Base-by-base conservation (phyloP, 305 asterid genomes). In the Rubia tinctorum region DNA sequence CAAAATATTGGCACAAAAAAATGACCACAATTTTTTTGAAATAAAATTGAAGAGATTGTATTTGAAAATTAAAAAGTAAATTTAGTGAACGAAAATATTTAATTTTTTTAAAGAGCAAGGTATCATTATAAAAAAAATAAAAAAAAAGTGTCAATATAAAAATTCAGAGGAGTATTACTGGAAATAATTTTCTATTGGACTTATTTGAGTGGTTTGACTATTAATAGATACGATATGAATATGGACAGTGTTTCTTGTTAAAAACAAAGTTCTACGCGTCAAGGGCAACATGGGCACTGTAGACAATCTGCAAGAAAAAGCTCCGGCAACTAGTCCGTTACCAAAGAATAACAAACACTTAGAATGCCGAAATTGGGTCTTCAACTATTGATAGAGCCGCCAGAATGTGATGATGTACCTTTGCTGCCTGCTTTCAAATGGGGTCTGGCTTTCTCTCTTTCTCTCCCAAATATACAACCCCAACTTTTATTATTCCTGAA, bases 401-500 rank as follows among this genome's bases (percentile, higher is more conserved):
- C 39, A 71, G 61, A 60, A 8, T 20, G 30, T 30, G 64, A 55
- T n/a, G 65, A 60, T 43, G 13, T 17, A 11, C 10, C 37, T 10
- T 15, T 66, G 27, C 39, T n/a, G n/a, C n/a, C 47, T 43, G n/a
- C 22, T 69, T 69, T 18, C 10, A 9, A 79, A 80, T 82, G 86
- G 84, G 80, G 37, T 65, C 43, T 34, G 72, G 25, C 64, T 66
- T 79, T 72, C 69, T 69, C 44, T 64, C 69, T 40, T 69, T 66
- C 39, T 61, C 79, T 58, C 68, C 79, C 71, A 71, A 3, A 68
- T 45, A 51, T 27, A 61, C 49, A 9, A 20, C 43, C 25, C 76
- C 59, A 77, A 70, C 62, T 14, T 60, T 45, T 39, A 18, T 45
- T 39, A 5, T 53, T 53, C 59, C 83, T 59, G 39, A 30, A 60